Conservation (phyloP, 2,329 filamentous ascomycete species). For the Paramyrothecium sp. region DNA sequence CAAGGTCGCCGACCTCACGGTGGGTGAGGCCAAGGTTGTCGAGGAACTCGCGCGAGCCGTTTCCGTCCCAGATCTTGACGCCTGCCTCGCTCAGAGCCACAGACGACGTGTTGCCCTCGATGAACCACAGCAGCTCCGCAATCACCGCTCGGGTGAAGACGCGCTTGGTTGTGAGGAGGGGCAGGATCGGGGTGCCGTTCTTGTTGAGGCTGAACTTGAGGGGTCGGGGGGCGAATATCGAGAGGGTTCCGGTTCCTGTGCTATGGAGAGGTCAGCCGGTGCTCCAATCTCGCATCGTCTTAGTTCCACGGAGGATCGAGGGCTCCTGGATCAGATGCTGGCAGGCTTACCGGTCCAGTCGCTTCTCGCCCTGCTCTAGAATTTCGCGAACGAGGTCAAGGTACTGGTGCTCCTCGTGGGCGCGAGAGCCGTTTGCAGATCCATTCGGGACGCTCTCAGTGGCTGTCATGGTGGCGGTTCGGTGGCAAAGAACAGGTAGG, state of each 20-base stretch:
- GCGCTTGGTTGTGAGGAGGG: conserved; percentile 94
- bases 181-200: conserved; percentile 64
- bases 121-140: conserved; percentile 94
- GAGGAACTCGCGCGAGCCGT: conserved; percentile 86
- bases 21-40: conserved; percentile 80
- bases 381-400: conserved; percentile 86
- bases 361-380: conserved; percentile 77
- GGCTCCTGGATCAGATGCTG: neutral
- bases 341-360: conserved; percentile 72
- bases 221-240: conserved; percentile 82
- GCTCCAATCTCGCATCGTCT: too few relatives aligned
- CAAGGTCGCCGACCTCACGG: conserved; percentile 84
- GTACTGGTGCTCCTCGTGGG: conserved; percentile 91
- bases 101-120: conserved; percentile 80
- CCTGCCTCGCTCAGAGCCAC: conserved; percentile 72
- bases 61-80: conserved; percentile 98
- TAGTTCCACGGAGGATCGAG: too few relatives aligned
- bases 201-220: conserved; percentile 82
- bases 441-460: neutral
- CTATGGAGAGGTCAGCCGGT: conserved; percentile 35
- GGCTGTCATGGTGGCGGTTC: neutral
- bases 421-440: neutral
- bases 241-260: conserved; percentile 90
- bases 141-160: conserved; percentile 91
- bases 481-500: neutral